Conservation (phyloP, 2,329 filamentous ascomycete genomes). For the Talaromyces sp. region DNA sequence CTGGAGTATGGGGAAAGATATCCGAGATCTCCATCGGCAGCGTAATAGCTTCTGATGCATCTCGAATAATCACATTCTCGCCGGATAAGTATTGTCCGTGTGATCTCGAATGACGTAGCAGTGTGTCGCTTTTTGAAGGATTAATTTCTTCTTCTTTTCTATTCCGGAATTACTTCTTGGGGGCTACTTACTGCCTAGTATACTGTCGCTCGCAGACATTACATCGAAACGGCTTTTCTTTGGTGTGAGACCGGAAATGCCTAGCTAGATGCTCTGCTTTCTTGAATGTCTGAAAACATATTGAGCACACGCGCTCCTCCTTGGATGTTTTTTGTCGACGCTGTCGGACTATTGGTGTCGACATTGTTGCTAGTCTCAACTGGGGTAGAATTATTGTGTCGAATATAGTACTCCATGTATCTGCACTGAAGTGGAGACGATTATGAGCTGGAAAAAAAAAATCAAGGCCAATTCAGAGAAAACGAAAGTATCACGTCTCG, state of each 20-base stretch:
- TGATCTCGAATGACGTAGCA: background rate
- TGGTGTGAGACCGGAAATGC: conserved; percentile 28
- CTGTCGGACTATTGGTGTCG: background rate
- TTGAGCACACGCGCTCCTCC: background rate
- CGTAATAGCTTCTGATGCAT: background rate
- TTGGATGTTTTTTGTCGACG: background rate
- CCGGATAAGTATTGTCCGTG: background rate
- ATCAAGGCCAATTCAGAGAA: background rate
- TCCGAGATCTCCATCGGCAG: background rate
- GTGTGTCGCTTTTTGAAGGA: background rate
- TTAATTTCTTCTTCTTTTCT: background rate
- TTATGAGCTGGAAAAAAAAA: background rate
- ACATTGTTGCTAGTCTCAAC: background rate
- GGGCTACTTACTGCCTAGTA: conserved; percentile 20
- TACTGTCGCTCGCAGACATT: conserved; percentile 20
- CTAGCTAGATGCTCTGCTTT: conserved; percentile 28
- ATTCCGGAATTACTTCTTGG: background rate
- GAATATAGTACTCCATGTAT: background rate
- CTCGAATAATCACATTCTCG: background rate
- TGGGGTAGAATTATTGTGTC: background rate
- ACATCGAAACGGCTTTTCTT: conserved; percentile 28
- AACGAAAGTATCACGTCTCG: background rate
- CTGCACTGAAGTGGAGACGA: background rate
- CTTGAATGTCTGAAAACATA: conserved; percentile 15
- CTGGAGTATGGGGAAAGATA: background rate